These are phyloP conservation scores for Hyaloperonospora brassicae DNA, from an alignment of 352 stramenopile species.

Conservation along the genomic window DNA sequence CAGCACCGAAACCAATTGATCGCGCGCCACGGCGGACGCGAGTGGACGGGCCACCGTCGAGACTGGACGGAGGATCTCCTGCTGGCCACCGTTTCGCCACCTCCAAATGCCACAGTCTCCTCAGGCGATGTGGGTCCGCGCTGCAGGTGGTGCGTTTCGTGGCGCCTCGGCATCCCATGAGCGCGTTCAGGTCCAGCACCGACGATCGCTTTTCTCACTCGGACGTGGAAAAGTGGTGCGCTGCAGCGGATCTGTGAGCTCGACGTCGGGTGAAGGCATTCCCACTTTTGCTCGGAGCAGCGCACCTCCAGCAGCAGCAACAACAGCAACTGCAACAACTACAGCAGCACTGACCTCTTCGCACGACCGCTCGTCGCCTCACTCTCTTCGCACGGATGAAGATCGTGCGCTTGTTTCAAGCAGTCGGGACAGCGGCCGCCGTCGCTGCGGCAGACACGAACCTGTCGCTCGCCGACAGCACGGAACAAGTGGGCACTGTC, in stretches of 20 bases:
- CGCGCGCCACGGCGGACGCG: too few relatives aligned
- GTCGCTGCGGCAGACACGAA: constrained; percentile 14
- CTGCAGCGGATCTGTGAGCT: too few relatives aligned
- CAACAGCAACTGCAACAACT: not conserved
- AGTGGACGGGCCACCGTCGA: too few relatives aligned
- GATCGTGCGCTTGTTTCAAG: constrained; percentile 24
- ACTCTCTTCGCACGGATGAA: constrained; percentile 17
- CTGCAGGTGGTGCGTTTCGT: constrained; percentile 16
- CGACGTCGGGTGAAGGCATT: too few relatives aligned
- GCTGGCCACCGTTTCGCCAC: constrained; percentile 10
- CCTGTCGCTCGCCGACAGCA: constrained; percentile 17
- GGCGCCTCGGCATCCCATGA: constrained; percentile 12
- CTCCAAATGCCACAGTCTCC: constrained; percentile 8
- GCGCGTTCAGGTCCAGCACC: constrained; percentile 1
- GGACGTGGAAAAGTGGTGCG: not conserved
- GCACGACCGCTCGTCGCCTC: not conserved
- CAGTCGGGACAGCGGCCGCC: constrained; percentile 8
- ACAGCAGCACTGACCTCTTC: constrained; percentile 7
- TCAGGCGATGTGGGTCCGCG: constrained; percentile 9
- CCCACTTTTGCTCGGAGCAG: too few relatives aligned
- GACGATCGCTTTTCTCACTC: constrained; percentile 2
- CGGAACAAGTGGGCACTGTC: constrained; percentile 20
- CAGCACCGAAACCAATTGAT: too few relatives aligned
- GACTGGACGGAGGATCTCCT: constrained; percentile 6
- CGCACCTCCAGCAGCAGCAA: too few relatives aligned